A percentile compares a stretch with the other conserved stretches of the same genome.
Evolutionary conservation across 1,139 yeast species (phyloP).

Genomic region (Candida mesenterica): DNA sequence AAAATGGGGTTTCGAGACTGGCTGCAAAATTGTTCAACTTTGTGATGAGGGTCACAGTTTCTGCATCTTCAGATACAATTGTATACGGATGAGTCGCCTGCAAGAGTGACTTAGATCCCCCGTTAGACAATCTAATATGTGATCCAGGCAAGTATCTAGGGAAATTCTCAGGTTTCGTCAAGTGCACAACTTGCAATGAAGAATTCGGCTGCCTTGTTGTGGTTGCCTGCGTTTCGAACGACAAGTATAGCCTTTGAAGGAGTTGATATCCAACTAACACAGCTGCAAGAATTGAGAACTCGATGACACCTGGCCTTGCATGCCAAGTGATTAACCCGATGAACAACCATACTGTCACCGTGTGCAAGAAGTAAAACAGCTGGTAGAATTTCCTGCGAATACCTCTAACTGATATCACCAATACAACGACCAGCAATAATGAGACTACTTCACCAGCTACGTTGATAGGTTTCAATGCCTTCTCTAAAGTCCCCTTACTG

Average conservation of each 20-base stretch:
- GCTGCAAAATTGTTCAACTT: constrained; percentile 18
- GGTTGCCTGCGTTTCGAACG: constrained; percentile 7
- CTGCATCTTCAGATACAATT: constrained; percentile 12
- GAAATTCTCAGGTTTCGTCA: constrained; percentile 26
- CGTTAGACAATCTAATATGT: constrained; percentile 32
- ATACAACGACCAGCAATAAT: constrained; percentile 40
- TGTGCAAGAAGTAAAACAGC: constrained; percentile 36
- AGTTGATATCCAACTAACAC: constrained; percentile 26
- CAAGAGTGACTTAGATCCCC: constrained; percentile 13
- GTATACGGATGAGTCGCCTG: constrained; percentile 44
- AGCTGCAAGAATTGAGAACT: constrained; percentile 24
- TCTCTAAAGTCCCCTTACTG: constrained; percentile 30
- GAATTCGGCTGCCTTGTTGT: constrained; percentile 14
- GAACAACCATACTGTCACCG: constrained; percentile 29
- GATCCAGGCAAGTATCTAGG: constrained; percentile 35
- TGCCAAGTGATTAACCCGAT: constrained; percentile 34
- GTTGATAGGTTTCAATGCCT: constrained; percentile 48
- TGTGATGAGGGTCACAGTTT: constrained; percentile 24
- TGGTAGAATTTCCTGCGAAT: constrained; percentile 27
- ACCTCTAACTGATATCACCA: constrained; percentile 51
- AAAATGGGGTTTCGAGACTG: constrained; percentile 1
- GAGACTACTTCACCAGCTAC: constrained; percentile 61
- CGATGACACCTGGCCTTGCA: constrained; percentile 43
- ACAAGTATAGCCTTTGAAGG: constrained; percentile 18
- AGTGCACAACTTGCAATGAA: constrained; percentile 23